A percentile compares a stretch with the other conserved stretches of the same genome.
These are phyloP conservation scores for Solanum medicagineum DNA, from an alignment of 257 asterid species.

Conservation along the genomic window DNA sequence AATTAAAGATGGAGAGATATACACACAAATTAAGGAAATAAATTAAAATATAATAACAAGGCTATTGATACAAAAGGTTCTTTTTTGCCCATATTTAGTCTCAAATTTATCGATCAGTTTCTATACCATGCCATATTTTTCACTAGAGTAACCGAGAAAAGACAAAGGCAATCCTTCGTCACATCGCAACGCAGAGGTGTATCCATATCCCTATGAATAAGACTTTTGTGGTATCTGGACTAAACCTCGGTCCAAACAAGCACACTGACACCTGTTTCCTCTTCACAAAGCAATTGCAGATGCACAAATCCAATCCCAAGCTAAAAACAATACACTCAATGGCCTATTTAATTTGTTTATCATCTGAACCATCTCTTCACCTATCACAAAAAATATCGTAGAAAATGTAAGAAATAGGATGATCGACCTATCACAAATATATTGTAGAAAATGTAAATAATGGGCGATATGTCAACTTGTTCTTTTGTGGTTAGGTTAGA, in stretches of 20 bases:
- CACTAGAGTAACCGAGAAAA: background rate
- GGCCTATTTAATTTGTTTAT: background rate
- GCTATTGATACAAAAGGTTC: background rate
- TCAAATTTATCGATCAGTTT: background rate
- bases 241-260: background rate
- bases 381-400: slow-evolving; percentile 26
- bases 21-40: background rate
- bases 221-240: background rate
- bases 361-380: slow-evolving; percentile 37
- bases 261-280: background rate
- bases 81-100: background rate
- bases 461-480: background rate
- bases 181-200: background rate
- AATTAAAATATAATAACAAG: background rate
- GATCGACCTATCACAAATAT: slow-evolving; percentile 33
- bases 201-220: background rate
- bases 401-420: background rate
- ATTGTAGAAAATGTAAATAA: background rate
- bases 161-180: background rate
- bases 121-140: background rate
- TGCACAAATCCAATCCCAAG: background rate
- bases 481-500: background rate
- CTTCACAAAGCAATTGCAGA: background rate
- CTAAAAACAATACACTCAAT: background rate
- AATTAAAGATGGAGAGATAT: background rate